A percentile compares a stretch with the other conserved stretches of the same genome.
These are phyloP conservation scores for Salix viminalis DNA, from an alignment of 345 rosid genomes.

Conservation along the genomic window DNA sequence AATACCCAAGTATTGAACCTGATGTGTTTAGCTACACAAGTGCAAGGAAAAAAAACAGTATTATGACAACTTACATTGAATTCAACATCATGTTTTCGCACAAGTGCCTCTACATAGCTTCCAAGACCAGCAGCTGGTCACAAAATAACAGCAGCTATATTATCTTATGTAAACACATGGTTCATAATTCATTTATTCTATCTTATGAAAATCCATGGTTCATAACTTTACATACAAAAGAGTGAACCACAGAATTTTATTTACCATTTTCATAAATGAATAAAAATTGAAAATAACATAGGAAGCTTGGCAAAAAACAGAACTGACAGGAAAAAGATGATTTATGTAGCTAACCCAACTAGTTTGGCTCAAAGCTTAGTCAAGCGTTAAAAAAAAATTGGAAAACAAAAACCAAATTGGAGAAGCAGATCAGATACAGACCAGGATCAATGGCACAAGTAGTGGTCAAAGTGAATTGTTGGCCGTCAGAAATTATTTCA, in stretches of 20 bases:
- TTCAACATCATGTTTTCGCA: slow-evolving; percentile 80
- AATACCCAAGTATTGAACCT: not conserved
- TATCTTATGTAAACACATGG: too few species aligned
- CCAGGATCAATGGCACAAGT: slow-evolving; percentile 83
- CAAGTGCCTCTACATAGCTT: slow-evolving; percentile 90
- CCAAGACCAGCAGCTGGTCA: slow-evolving; percentile 92
- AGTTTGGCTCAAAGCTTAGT: not conserved
- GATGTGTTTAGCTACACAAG: not conserved
- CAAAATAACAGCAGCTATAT: slow-evolving; percentile 14
- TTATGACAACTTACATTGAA: slow-evolving; percentile 56
- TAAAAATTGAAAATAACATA: not conserved
- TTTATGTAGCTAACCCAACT: not conserved
- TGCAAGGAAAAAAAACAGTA: not conserved
- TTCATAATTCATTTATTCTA: not conserved
- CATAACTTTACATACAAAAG: not conserved
- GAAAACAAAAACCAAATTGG: slow-evolving; percentile 1
- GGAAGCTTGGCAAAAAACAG: too few species aligned
- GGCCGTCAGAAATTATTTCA: slow-evolving; percentile 54
- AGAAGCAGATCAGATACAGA: slow-evolving; percentile 26
- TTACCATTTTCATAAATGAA: not conserved
- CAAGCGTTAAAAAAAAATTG: not conserved
- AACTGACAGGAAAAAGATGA: not conserved
- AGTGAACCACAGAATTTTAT: not conserved
- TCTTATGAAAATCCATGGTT: not conserved
- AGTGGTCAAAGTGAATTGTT: slow-evolving; percentile 50